phyloP scores from a whole-genome alignment of 352 stramenopile genomes.

The Paralagenidium karlingii region DNA sequence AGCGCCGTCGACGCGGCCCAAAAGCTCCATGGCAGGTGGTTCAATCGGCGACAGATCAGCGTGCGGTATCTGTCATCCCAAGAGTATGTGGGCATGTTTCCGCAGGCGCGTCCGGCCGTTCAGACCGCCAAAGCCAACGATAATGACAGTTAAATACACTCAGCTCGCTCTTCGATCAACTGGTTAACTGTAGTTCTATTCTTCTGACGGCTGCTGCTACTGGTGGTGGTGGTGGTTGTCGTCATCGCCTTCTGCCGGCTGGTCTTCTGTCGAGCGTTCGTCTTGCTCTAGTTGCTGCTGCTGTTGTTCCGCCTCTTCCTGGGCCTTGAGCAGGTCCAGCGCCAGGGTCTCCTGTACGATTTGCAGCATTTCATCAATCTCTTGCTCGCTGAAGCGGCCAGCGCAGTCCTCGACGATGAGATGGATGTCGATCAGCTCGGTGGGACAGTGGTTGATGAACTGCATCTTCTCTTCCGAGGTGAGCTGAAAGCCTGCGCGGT shows the following conservation, averaged over 20 bases:
- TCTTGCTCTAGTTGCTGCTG: no score
- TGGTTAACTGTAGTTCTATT: no score
- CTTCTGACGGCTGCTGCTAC: no score
- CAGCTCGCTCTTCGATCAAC: no score
- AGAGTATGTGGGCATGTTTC: slow-evolving; percentile 85
- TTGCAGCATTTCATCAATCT: slow-evolving; percentile 40
- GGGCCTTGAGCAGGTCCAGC: no score
- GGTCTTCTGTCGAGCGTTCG: background rate
- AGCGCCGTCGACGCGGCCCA: slow-evolving; percentile 49
- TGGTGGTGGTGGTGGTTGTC: background rate
- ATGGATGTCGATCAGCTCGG: slow-evolving; percentile 74
- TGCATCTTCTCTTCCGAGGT: slow-evolving; percentile 67
- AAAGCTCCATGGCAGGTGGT: slow-evolving; percentile 81
- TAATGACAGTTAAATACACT: no score
- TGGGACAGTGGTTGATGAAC: slow-evolving; percentile 76
- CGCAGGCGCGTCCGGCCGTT: slow-evolving; percentile 53
- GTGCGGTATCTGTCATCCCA: slow-evolving; percentile 76
- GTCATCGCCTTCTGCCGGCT: background rate
- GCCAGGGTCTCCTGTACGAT: no score
- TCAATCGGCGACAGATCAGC: slow-evolving; percentile 85
- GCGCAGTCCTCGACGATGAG: slow-evolving; percentile 78
- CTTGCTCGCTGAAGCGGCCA: slow-evolving; percentile 52
- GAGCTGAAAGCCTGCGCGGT: slow-evolving; percentile 29
- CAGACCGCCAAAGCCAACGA: slow-evolving; percentile 29
- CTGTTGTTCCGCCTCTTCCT: no score